Evolutionary conservation across 1,284 basidiomycete genomes (phyloP), one percentile per base, ranked within the genome.

Genomic region (Pholiota adiposa): DNA sequence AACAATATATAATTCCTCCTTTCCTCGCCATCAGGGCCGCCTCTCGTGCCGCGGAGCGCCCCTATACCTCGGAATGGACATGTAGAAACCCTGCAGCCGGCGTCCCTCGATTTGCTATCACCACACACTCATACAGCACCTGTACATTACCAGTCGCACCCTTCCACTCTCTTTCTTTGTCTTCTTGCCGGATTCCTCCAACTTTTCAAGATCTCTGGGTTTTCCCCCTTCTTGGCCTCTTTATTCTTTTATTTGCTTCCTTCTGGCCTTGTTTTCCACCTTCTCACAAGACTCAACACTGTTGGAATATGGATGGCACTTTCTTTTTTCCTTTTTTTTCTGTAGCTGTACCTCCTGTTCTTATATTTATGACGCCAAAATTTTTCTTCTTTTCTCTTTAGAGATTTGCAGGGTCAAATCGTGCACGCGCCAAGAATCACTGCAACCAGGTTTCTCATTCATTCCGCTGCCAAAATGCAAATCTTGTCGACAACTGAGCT

Each of bases 71-170:
- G 62, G 53, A 62, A 66, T 43, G 59, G 57, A 64, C 59, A 51
- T 61, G 48, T 58, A 60, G 58, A 63, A 50, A 40, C 46, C 51
- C 54, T 49, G 46, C 51, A 51, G 52, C 56, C 57, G 60, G 56
- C 51, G 50, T 54, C 36, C 52, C 34, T 56, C 56, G 54, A 31
- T 44, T 59, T 60, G 61, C 61, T 64, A 60, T 64, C 56, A 44
- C 57, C 31, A 55, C 54, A 54, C 57, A 54, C 50, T 60, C 62
- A 54, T 50, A 38, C 64, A 65, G 54, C 63, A 63, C 59, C 51
- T 65, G 65, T 70, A 68, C 62, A 66, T 29, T 58, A 65, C 57
- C 63, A 63, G 55, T 48, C 60, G 50, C 63, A 60, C 51, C 57
- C 34, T 48, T 54, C 61, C 49, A 63, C 40, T 54, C 51, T 33